Percentiles rank a stretch among this genome's conserved stretches.
Evolutionary conservation across 164 flowering plant genomes (phyloP).

Genomic region (Magnolia kwangsiensis): DNA sequence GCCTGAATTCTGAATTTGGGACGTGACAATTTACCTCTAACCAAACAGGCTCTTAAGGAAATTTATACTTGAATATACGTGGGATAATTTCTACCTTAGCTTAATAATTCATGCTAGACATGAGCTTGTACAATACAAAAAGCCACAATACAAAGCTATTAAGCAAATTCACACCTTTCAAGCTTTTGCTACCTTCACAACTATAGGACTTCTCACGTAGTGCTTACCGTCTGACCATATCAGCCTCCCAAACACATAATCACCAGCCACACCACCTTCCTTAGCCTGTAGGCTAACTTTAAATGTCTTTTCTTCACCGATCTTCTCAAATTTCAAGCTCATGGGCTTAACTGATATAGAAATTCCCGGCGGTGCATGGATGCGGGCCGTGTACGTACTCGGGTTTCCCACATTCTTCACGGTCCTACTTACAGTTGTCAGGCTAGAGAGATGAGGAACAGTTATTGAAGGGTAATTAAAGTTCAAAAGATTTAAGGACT

Average conservation of each 20-base stretch:
- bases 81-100: no score
- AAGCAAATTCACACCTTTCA: no score
- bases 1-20: no score
- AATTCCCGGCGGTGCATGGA: conserved; percentile 40
- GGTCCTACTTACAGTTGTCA: conserved; percentile 23
- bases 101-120: no score
- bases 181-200: conserved; percentile 17
- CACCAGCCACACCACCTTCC: conserved; percentile 8
- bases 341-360: conserved; percentile 38
- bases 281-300: conserved; percentile 27
- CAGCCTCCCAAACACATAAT: conserved; percentile 56
- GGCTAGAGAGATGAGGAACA: neutral
- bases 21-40: no score
- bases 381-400: conserved; percentile 33
- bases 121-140: no score
- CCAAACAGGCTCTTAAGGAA: no score
- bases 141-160: no score
- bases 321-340: conserved; percentile 32
- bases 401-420: conserved; percentile 70
- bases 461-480: neutral
- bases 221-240: conserved; percentile 70
- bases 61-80: no score
- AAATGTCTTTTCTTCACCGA: conserved; percentile 59
- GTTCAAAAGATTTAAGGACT: neutral
- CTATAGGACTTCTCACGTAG: conserved; percentile 65